Evolutionary conservation across 129 eudicot genomes (phyloP).

Genomic region (Pulicaria dysenterica): DNA sequence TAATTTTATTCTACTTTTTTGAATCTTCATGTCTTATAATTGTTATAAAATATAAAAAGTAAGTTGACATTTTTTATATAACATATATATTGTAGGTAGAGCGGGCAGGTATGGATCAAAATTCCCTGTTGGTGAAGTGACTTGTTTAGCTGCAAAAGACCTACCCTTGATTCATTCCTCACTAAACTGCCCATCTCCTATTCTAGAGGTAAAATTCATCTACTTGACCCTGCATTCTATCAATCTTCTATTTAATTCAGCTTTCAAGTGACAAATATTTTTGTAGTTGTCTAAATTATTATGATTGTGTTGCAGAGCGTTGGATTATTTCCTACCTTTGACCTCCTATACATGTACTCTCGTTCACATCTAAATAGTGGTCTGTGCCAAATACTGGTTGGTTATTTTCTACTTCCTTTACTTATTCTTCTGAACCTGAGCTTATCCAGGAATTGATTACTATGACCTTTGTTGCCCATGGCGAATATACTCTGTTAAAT

Average conservation of each 20-base stretch:
- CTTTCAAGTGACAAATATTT: not conserved
- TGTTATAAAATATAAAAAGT: too few species aligned
- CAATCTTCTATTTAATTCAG: not conserved
- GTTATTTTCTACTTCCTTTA: slow-evolving; percentile 26
- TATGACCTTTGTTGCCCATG: not conserved
- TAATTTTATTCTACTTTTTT: too few species aligned
- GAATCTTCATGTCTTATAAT: too few species aligned
- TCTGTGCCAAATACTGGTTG: slow-evolving; percentile 80
- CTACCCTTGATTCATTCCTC: slow-evolving; percentile 80
- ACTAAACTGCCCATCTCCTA: slow-evolving; percentile 77
- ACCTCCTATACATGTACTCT: slow-evolving; percentile 84
- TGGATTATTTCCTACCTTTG: slow-evolving; percentile 87
- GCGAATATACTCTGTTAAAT: not conserved
- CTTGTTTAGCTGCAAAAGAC: slow-evolving; percentile 68
- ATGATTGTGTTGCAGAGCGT: slow-evolving; percentile 65
- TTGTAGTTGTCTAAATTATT: not conserved
- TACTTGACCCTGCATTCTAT: not conserved
- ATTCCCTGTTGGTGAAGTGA: slow-evolving; percentile 90
- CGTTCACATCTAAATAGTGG: slow-evolving; percentile 64
- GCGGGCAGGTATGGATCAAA: slow-evolving; percentile 94
- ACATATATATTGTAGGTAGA: slow-evolving; percentile 56
- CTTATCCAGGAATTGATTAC: not conserved
- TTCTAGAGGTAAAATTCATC: slow-evolving; percentile 55
- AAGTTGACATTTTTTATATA: not conserved
- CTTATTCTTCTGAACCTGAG: not conserved